Evolutionary conservation across 352 stramenopile genomes (phyloP).

Genomic region (Pelagophyceae sp.): DNA sequence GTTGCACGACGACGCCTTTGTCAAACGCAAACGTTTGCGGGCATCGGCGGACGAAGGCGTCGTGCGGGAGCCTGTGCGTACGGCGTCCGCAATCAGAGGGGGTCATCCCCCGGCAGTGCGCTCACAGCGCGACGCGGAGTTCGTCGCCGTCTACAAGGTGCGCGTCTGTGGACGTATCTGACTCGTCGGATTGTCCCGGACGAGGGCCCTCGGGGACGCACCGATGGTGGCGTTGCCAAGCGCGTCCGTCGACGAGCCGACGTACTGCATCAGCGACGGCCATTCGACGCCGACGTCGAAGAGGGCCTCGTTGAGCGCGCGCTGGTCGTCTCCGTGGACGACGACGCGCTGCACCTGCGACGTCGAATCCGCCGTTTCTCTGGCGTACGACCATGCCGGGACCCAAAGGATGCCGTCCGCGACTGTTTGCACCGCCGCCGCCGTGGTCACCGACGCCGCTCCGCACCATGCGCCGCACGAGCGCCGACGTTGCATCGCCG

Average conservation of each 20-base stretch:
- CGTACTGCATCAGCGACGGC: no score
- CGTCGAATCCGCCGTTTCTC: no score
- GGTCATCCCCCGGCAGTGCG: no score
- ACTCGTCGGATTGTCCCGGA: no score
- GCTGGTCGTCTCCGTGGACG: neutral
- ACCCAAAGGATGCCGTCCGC: no score
- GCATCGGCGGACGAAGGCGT: neutral
- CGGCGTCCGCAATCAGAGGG: no score
- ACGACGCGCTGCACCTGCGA: neutral
- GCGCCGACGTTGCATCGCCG: neutral
- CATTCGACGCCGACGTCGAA: neutral
- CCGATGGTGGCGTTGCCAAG: no score
- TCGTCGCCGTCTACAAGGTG: neutral
- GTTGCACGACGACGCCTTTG: neutral
- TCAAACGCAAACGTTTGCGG: neutral
- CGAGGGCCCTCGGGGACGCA: no score
- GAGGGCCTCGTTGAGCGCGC: neutral
- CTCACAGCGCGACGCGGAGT: neutral
- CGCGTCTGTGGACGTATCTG: neutral
- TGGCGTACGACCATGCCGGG: no score
- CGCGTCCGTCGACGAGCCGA: neutral
- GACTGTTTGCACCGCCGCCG: no score
- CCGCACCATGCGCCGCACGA: no score
- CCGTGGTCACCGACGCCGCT: no score
- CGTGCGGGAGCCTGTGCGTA: neutral